Conservation (phyloP, 2,329 filamentous ascomycete species). For the Herpotrichia juniperi region DNA sequence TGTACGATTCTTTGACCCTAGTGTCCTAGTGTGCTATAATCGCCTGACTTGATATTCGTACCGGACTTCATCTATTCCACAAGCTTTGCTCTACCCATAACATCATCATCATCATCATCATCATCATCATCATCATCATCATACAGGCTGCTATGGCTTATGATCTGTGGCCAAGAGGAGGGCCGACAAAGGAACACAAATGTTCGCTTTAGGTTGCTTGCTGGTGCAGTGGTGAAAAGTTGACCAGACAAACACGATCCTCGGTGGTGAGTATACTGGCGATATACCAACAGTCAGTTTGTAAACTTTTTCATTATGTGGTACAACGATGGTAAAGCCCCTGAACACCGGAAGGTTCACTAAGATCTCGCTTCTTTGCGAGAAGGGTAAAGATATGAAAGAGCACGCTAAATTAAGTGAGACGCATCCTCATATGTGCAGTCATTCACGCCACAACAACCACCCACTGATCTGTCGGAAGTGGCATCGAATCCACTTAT, state of each 20-base stretch:
- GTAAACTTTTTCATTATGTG: constrained; percentile 2
- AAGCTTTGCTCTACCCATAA: constrained; percentile 3
- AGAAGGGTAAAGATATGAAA: neutral
- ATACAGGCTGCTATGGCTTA: too few relatives aligned
- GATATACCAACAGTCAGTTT: neutral
- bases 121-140: neutral
- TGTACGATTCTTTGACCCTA: constrained; percentile 1
- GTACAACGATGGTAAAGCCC: constrained; percentile 4
- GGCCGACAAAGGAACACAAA: constrained; percentile 2
- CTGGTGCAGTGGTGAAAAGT: too few relatives aligned
- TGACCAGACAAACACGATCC: too few relatives aligned
- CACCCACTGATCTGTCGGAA: too few relatives aligned
- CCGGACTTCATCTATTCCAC: neutral
- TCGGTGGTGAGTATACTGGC: neutral
- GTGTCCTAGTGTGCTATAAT: neutral
- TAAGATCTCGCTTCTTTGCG: neutral
- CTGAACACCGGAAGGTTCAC: neutral
- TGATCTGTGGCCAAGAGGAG: neutral
- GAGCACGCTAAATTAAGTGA: neutral
- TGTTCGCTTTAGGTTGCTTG: neutral
- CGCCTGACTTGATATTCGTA: neutral
- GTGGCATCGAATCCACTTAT: too few relatives aligned
- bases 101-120: constrained; percentile 3
- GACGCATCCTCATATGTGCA: neutral
- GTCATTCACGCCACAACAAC: neutral